Base-by-base conservation (phyloP, 495 filamentous ascomycete species). In the Cladorrhinum samala region DNA sequence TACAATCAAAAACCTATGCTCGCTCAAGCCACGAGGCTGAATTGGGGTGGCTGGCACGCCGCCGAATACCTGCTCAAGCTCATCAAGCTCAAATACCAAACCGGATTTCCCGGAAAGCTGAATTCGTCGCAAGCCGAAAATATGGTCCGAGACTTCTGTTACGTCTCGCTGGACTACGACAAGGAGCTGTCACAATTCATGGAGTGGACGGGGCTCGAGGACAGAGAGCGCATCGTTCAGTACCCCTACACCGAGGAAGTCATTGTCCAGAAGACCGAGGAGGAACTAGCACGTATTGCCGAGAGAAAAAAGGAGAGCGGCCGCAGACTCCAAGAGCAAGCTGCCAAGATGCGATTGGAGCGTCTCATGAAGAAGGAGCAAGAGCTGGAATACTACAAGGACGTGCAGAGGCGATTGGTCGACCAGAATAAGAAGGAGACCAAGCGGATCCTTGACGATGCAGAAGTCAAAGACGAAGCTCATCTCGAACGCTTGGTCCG, bases 221-320 rank as follows among this genome's bases (percentile, higher is more conserved):
- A 92, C 53, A 79, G 94, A 14, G 89, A 97, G 64, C 76, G 84
- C 55, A 81, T 97, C 21, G 77, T 98, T 13, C 94, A 97, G 58
- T 93, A 90, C 57, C 93, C 94, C 0, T 98, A 83, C 60, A 94
- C 89, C 0, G 93, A 98, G 68, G 88, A 93, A 42, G 74, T 96
- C 5, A 75, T 95, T 2, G 68, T 88, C 0, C 87, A 94, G 64
- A 98, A 98, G 65, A 89, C 83, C 9, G 86, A 94, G 66, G 94
- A 97, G 61, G 94, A 98, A 65, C 78, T 98, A 6, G 87, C 85
- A 3, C 74, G 82, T 11, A 87, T 92, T 52, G 91, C 90, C 13
- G 93, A 98, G 71, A 82, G 89, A 62, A 87, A 92, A 61, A 92
- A 92, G 61, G 93, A 97, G 68, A 90, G 88, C 59, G 93, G 93